phyloP scores from a whole-genome alignment of 225 moss, liverwort and hornwort species.

The Neckera pumila region DNA sequence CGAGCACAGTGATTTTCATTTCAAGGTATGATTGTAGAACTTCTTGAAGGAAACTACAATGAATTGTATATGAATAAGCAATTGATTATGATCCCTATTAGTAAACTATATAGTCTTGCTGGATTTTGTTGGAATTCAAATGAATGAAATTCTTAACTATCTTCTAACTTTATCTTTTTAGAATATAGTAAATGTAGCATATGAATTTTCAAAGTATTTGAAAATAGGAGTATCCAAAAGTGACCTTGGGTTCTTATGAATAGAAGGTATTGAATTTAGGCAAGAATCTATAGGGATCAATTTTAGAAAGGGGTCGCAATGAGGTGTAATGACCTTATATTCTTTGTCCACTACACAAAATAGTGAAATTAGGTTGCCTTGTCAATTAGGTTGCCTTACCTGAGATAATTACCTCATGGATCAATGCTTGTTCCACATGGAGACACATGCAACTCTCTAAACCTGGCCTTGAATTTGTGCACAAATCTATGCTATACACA shows the following conservation, averaged over 20 bases:
- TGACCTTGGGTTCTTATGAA: rapidly evolving
- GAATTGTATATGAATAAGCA: rapidly evolving
- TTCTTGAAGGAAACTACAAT: rapidly evolving
- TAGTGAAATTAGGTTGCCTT: too few relatives aligned
- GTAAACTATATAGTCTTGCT: not conserved
- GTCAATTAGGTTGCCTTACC: too few relatives aligned
- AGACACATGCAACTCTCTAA: too few relatives aligned
- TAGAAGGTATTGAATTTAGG: not conserved
- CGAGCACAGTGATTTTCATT: rapidly evolving
- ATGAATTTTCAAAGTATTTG: not conserved
- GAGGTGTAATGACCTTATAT: not conserved
- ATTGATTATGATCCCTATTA: not conserved
- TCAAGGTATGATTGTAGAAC: not conserved
- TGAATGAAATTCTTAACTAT: not conserved
- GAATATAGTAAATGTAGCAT: rapidly evolving
- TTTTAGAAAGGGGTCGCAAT: not conserved
- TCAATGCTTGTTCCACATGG: too few relatives aligned
- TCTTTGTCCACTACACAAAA: too few relatives aligned
- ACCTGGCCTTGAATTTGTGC: too few relatives aligned
- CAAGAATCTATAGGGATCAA: rapidly evolving
- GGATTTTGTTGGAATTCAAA: not conserved
- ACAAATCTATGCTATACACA: too few relatives aligned
- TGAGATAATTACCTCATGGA: too few relatives aligned
- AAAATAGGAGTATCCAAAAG: not conserved
- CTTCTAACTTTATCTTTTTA: too few relatives aligned